phyloP scores from a whole-genome alignment of 495 filamentous ascomycete species.

The Xeromyces bisporus region DNA sequence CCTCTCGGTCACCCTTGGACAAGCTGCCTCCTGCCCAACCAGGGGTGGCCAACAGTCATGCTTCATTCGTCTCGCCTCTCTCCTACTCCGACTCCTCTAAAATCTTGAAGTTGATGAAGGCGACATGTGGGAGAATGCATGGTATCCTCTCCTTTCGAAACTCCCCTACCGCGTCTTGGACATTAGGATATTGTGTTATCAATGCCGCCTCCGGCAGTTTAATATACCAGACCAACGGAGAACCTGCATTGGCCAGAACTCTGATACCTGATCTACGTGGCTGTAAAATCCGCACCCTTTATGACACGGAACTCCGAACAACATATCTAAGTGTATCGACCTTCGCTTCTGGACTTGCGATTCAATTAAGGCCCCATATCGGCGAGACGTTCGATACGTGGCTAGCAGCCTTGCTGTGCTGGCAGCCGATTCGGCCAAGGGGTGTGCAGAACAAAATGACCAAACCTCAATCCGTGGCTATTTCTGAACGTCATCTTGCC shows the following conservation, averaged over 20 bases:
- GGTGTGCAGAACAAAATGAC: conserved; percentile 58
- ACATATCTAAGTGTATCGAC: conserved; percentile 72
- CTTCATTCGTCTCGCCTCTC: conserved; percentile 36
- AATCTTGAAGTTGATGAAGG: conserved; percentile 39
- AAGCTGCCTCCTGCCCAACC: conserved; percentile 21
- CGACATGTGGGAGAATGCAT: conserved; percentile 40
- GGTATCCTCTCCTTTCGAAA: conserved; percentile 39
- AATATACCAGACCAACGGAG: conserved; percentile 40
- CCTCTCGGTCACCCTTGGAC: conserved; percentile 26
- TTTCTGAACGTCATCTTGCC: conserved; percentile 32
- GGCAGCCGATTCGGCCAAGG: conserved; percentile 75
- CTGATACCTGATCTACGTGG: conserved; percentile 71
- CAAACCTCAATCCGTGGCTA: conserved; percentile 39
- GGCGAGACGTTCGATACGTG: conserved; percentile 71
- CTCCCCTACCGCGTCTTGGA: conserved; percentile 34
- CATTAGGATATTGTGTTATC: conserved; percentile 40
- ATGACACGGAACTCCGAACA: conserved; percentile 41
- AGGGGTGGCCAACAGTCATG: conserved; percentile 16
- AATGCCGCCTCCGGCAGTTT: conserved; percentile 39
- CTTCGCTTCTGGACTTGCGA: conserved; percentile 46
- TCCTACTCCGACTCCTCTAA: conserved; percentile 33
- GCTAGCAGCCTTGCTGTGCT: conserved; percentile 84
- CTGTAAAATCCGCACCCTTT: conserved; percentile 59
- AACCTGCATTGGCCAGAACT: conserved; percentile 38
- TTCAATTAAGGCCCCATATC: conserved; percentile 59